Percentiles rank a stretch among this genome's conserved stretches.
Conservation (phyloP, 2,329 filamentous ascomycete genomes). For the Aspergillus pseudonomiae region DNA sequence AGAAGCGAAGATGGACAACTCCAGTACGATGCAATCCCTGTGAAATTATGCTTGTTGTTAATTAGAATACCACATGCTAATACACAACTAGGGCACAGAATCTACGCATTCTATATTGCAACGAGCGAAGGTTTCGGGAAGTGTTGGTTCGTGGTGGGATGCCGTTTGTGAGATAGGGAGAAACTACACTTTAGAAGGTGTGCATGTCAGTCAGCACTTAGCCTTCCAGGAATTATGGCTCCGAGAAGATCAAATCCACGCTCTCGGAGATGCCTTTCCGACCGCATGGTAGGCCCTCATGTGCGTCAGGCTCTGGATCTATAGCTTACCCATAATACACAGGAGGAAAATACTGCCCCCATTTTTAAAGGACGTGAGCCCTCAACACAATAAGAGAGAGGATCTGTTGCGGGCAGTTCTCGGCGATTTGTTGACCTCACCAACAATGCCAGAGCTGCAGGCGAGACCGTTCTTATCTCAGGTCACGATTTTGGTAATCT, state of each 20-base stretch:
- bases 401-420: constrained; percentile 73
- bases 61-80: not conserved
- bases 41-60: not conserved
- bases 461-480: constrained; percentile 83
- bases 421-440: constrained; percentile 74
- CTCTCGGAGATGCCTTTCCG: not conserved
- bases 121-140: not conserved
- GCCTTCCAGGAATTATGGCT: not conserved
- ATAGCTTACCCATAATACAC: no score
- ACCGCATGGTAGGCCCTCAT: not conserved
- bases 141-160: not conserved
- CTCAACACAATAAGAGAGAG: constrained; percentile 53
- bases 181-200: not conserved
- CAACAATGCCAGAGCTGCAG: constrained; percentile 79
- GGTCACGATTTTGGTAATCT: constrained; percentile 72
- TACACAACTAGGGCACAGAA: not conserved
- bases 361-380: not conserved
- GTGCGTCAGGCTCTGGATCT: no score
- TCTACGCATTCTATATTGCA: not conserved
- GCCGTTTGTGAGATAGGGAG: not conserved
- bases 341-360: not conserved
- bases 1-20: not conserved
- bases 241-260: not conserved
- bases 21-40: not conserved
- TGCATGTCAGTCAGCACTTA: not conserved